Conservation (phyloP, 2,329 filamentous ascomycete genomes). For the Huntiella bhutanensis region DNA sequence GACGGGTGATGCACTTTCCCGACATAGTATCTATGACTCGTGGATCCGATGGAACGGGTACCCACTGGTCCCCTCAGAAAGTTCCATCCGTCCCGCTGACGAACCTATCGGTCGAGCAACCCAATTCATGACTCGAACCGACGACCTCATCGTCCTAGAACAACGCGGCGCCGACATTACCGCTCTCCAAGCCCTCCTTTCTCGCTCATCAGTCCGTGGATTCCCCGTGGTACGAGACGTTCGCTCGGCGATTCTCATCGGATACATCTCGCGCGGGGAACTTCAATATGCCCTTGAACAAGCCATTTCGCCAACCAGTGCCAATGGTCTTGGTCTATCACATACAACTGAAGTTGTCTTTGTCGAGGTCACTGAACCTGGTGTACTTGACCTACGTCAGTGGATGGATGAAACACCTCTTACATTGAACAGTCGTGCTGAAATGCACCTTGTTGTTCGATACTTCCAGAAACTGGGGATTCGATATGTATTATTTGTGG, state of each 20-base stretch:
- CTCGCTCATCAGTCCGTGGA: conserved; percentile 61
- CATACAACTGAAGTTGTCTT: conserved; percentile 68
- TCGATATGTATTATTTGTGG: conserved; percentile 73
- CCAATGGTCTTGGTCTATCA: conserved; percentile 32
- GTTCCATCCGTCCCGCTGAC: conserved; percentile 44
- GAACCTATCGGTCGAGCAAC: conserved; percentile 73
- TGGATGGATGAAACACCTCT: conserved; percentile 99
- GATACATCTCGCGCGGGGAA: conserved; percentile 87
- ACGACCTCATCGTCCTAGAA: conserved; percentile 75
- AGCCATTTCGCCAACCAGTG: conserved; percentile 34
- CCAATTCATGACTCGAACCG: conserved; percentile 80
- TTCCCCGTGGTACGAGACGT: conserved; percentile 77
- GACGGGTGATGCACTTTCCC: conserved; percentile 89
- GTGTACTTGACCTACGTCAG: conserved; percentile 67
- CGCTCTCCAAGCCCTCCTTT: conserved; percentile 51
- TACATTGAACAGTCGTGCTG: conserved; percentile 59
- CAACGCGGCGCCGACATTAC: conserved; percentile 76
- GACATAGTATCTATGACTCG: conserved; percentile 85
- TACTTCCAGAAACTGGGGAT: conserved; percentile 93
- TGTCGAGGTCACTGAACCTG: conserved; percentile 37
- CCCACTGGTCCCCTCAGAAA: conserved; percentile 77
- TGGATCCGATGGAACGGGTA: conserved; percentile 97
- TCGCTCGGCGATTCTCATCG: conserved; percentile 59
- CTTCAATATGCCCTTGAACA: conserved; percentile 62
- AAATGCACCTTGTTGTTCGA: conserved; percentile 65